A percentile compares a stretch with the other conserved stretches of the same genome.
phyloP scores from a whole-genome alignment of 1,139 yeast species.

The Yamadazyma atmosphaerica region DNA sequence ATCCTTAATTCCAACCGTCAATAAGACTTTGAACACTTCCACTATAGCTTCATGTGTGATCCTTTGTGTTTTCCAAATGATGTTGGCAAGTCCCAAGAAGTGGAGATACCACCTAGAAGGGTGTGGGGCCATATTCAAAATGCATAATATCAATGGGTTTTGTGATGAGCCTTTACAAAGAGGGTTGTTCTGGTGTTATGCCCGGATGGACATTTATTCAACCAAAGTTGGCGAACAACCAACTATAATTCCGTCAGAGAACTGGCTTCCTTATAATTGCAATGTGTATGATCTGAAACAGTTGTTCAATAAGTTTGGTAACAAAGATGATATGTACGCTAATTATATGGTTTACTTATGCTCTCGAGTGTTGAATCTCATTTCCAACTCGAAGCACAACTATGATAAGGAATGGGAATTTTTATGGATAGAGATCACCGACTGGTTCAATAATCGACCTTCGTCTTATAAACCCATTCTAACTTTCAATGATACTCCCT shows the following conservation, averaged over 20 bases:
- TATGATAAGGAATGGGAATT: slow-evolving; percentile 35
- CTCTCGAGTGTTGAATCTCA: slow-evolving; percentile 32
- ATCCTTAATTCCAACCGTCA: slow-evolving; percentile 28
- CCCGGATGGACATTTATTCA: slow-evolving; percentile 38
- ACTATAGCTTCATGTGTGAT: slow-evolving; percentile 28
- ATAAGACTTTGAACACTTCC: slow-evolving; percentile 20
- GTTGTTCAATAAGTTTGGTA: slow-evolving; percentile 20
- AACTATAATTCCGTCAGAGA: slow-evolving; percentile 29
- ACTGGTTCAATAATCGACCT: slow-evolving; percentile 36
- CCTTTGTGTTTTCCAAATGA: slow-evolving; percentile 35
- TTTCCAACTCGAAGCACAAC: slow-evolving; percentile 18
- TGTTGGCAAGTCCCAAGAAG: slow-evolving; percentile 30
- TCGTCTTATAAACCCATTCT: slow-evolving; percentile 27
- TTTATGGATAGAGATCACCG: slow-evolving; percentile 33
- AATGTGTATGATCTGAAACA: slow-evolving; percentile 21
- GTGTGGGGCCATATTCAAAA: slow-evolving; percentile 35
- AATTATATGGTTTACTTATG: slow-evolving; percentile 39
- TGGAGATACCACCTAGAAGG: slow-evolving; percentile 40
- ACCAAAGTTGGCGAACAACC: slow-evolving; percentile 34
- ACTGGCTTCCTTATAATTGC: slow-evolving; percentile 32
- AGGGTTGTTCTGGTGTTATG: slow-evolving; percentile 39
- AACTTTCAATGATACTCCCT: slow-evolving; percentile 27
- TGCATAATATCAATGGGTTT: slow-evolving; percentile 38
- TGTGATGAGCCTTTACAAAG: slow-evolving; percentile 24
- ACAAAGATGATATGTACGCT: slow-evolving; percentile 37